Evolutionary conservation across 2,329 filamentous ascomycete genomes (phyloP).

Genomic region (Sordariomycetes sp.): DNA sequence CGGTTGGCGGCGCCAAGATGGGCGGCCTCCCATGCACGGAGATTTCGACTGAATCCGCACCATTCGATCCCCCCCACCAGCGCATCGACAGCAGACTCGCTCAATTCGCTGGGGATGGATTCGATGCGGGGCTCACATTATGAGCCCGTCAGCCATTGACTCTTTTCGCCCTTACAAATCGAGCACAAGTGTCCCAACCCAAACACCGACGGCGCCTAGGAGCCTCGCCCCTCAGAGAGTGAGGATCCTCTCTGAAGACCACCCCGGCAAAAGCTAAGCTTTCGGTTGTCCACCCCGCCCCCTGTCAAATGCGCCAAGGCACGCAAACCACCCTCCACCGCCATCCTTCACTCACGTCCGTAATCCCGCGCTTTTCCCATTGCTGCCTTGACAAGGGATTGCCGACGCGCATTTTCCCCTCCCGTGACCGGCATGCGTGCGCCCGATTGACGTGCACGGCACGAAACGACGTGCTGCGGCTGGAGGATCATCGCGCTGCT

Average conservation of each 20-base stretch:
- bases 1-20: not conserved
- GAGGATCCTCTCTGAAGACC: not conserved
- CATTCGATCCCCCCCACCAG: too few species aligned
- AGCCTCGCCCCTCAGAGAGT: not conserved
- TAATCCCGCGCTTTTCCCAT: too few species aligned
- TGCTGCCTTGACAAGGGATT: too few species aligned
- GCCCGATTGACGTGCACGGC: not conserved
- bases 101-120: too few species aligned
- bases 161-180: not conserved
- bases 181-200: too few species aligned
- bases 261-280: not conserved
- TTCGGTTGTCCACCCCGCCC: not conserved
- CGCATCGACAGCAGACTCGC: not conserved
- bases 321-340: not conserved
- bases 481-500: not conserved
- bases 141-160: not conserved
- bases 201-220: too few species aligned
- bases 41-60: too few species aligned
- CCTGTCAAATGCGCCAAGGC: not conserved
- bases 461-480: not conserved
- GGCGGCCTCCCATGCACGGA: not conserved
- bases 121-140: too few species aligned
- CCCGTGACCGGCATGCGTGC: not conserved
- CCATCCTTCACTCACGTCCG: not conserved
- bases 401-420: too few species aligned